Evolutionary conservation across 2,329 filamentous ascomycete genomes (phyloP).

Genomic region (Metarhizium sp.): DNA sequence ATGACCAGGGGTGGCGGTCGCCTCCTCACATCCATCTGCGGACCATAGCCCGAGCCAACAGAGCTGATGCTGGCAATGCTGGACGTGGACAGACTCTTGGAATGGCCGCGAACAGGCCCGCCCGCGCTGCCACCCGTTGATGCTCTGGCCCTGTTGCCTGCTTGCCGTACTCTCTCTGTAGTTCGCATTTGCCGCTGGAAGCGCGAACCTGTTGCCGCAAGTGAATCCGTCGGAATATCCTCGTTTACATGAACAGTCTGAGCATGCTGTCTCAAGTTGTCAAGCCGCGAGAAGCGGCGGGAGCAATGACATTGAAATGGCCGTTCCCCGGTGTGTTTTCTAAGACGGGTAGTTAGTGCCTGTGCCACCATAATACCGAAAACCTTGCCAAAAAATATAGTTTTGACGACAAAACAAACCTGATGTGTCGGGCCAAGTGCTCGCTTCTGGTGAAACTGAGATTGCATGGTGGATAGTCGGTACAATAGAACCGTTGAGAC

Average conservation of each 20-base stretch:
- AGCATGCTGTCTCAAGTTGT: conserved; percentile 93
- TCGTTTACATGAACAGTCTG: conserved; percentile 97
- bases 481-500: conserved; percentile 92
- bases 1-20: conserved; percentile 77
- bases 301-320: conserved; percentile 96
- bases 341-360: conserved; percentile 22
- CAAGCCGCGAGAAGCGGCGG: conserved; percentile 82
- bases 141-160: conserved; percentile 63
- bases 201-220: conserved; percentile 83
- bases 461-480: conserved; percentile 86
- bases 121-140: conserved; percentile 67
- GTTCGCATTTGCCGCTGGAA: conserved; percentile 86
- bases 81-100: conserved; percentile 76
- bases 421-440: conserved; percentile 87
- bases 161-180: conserved; percentile 66
- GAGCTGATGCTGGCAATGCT: conserved; percentile 73
- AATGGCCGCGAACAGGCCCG: conserved; percentile 67
- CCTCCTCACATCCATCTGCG: conserved; percentile 57
- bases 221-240: conserved; percentile 86
- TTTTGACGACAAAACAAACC: conserved; percentile 37
- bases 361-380: too few relatives aligned
- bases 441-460: conserved; percentile 94
- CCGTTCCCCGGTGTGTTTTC: conserved; percentile 94
- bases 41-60: conserved; percentile 53
- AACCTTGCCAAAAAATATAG: background rate